Evolutionary conservation across 805 yeast genomes (phyloP).

Genomic region (Millerozyma miso): DNA sequence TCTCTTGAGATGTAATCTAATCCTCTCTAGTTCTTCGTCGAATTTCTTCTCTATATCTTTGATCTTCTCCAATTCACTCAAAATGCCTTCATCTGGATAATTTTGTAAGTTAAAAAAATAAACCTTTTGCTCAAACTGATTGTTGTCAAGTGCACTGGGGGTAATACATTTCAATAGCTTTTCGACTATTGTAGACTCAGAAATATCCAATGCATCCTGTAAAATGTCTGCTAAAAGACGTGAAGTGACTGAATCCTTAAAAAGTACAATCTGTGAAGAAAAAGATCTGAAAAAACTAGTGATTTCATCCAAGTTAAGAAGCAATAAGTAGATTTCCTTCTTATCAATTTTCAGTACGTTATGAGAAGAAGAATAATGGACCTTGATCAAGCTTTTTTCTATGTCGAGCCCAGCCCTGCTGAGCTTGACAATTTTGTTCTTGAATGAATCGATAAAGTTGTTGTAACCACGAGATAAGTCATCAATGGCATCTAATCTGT

Average conservation of each 20-base stretch:
- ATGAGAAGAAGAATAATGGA: slow-evolving; percentile 34
- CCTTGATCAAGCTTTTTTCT: slow-evolving; percentile 32
- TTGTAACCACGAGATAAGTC: slow-evolving; percentile 24
- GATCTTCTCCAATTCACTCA: slow-evolving; percentile 33
- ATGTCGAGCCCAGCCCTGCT: slow-evolving; percentile 27
- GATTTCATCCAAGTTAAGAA: slow-evolving; percentile 26
- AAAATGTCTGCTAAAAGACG: slow-evolving; percentile 36
- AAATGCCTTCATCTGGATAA: slow-evolving; percentile 37
- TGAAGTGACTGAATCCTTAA: slow-evolving; percentile 22
- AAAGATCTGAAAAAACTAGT: slow-evolving; percentile 23
- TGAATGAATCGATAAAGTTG: slow-evolving; percentile 32
- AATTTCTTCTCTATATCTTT: slow-evolving; percentile 44
- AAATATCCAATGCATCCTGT: slow-evolving; percentile 28
- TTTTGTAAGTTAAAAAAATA: slow-evolving; percentile 38
- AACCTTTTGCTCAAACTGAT: slow-evolving; percentile 39
- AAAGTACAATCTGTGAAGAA: slow-evolving; percentile 31
- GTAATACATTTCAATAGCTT: slow-evolving; percentile 46
- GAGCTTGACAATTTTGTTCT: slow-evolving; percentile 18
- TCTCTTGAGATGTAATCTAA: slow-evolving; percentile 46
- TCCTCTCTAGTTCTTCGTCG: slow-evolving; percentile 45
- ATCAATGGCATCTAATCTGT: slow-evolving; percentile 56
- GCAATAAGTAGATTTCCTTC: slow-evolving; percentile 28
- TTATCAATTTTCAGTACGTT: slow-evolving; percentile 24
- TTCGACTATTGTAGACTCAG: slow-evolving; percentile 26
- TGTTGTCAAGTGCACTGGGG: slow-evolving; percentile 44